Evolutionary conservation across 345 rosid genomes (phyloP).

Genomic region (Brassica rapa): DNA sequence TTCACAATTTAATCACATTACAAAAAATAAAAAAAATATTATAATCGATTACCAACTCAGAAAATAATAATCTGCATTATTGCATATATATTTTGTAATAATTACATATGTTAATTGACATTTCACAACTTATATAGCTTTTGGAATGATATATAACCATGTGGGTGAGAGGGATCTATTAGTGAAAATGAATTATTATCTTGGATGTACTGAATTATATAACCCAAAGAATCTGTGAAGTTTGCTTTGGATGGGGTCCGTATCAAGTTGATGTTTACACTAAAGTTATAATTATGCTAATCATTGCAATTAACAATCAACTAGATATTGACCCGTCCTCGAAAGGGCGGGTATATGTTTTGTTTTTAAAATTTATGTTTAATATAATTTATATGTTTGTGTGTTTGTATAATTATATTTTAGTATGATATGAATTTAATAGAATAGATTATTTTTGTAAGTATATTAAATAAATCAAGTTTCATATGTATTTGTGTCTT

Average conservation of each 20-base stretch:
- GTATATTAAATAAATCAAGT: no score
- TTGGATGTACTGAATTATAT: slow-evolving; percentile 56
- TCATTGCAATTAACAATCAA: slow-evolving; percentile 51
- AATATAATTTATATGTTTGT: no score
- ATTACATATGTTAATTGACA: slow-evolving; percentile 23
- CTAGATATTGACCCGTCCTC: no score
- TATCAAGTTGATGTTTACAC: slow-evolving; percentile 60
- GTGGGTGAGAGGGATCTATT: slow-evolving; percentile 9
- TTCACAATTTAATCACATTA: background rate
- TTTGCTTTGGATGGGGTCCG: slow-evolving; percentile 46
- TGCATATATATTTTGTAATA: background rate
- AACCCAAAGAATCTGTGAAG: slow-evolving; percentile 51
- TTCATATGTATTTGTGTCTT: no score
- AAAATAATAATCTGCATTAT: background rate
- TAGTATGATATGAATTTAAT: no score
- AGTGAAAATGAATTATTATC: slow-evolving; percentile 10
- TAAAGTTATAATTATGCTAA: slow-evolving; percentile 42
- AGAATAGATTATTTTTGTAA: no score
- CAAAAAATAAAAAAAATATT: background rate
- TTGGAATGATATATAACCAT: slow-evolving; percentile 31
- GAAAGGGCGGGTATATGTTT: no score
- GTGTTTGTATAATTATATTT: no score
- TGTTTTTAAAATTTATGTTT: no score
- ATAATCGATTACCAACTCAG: background rate
- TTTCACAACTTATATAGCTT: background rate